Evolutionary conservation across 176 grass and related monocot species (phyloP).

Genomic region (Eleusine indica): DNA sequence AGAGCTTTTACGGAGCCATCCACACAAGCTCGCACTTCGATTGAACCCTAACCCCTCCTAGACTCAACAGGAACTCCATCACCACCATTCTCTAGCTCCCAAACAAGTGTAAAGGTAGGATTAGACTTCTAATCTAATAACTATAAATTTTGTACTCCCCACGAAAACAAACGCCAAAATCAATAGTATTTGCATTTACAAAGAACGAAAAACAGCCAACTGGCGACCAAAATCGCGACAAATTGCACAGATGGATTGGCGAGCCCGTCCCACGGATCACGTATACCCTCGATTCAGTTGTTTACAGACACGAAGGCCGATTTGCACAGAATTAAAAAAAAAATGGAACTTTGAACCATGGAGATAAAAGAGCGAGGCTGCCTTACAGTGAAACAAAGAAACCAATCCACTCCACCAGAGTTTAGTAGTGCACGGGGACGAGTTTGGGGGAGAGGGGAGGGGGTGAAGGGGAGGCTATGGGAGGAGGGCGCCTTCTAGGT

Average conservation of each 20-base stretch:
- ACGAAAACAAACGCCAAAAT: neutral
- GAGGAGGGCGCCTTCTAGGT: neutral
- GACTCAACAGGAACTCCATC: neutral
- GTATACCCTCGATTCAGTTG: neutral
- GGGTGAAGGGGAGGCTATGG: too few relatives aligned
- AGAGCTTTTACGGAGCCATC: neutral
- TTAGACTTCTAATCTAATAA: neutral
- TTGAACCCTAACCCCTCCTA: neutral
- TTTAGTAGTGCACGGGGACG: neutral
- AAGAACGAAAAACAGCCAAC: neutral
- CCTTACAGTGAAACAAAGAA: constrained; percentile 1
- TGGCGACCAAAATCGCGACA: neutral
- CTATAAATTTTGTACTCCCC: neutral
- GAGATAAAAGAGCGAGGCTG: neutral
- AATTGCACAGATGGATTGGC: too few relatives aligned
- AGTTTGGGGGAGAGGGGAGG: too few relatives aligned
- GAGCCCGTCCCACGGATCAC: too few relatives aligned
- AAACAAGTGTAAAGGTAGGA: neutral
- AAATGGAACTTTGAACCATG: neutral
- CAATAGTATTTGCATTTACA: neutral
- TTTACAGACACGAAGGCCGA: neutral
- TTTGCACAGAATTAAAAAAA: neutral
- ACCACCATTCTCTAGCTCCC: neutral
- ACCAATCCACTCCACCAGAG: neutral
- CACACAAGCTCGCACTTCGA: neutral